Evolutionary conservation across 1,284 basidiomycete genomes (phyloP).

Genomic region (Cutaneotrichosporon cyanovorans): DNA sequence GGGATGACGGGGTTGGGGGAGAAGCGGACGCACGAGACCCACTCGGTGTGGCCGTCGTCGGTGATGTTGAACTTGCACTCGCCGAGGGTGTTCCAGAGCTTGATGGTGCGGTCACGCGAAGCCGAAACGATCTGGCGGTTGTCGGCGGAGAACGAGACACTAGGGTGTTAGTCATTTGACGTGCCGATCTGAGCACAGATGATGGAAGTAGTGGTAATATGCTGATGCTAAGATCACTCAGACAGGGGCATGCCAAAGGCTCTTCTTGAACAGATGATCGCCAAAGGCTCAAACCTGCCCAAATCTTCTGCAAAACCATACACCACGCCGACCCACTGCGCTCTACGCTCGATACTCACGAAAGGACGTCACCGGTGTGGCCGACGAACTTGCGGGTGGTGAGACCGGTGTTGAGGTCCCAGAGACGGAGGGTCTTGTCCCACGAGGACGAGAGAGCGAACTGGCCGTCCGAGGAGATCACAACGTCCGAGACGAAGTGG

Average conservation of each 20-base stretch:
- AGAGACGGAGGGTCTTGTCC: constrained; percentile 99
- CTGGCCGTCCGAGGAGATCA: constrained; percentile 97
- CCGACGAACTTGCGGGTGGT: constrained; percentile 97
- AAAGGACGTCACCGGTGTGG: constrained; percentile 95
- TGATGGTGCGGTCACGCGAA: constrained; percentile 93
- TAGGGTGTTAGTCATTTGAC: no score
- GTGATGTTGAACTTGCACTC: constrained; percentile 99
- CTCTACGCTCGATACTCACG: constrained; percentile 48
- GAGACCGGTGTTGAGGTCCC: constrained; percentile 93
- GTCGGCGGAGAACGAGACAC: constrained; percentile 91
- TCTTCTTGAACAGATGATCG: no score
- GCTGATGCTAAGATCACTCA: no score
- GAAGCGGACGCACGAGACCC: constrained; percentile 99
- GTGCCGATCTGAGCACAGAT: no score
- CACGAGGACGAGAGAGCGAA: constrained; percentile 98
- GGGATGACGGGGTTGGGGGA: constrained; percentile 97
- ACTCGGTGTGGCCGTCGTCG: constrained; percentile 95
- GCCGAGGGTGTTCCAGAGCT: constrained; percentile 99
- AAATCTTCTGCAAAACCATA: no score
- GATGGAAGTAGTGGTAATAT: no score
- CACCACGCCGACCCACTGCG: no score
- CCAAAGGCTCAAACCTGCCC: no score
- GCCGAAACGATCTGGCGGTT: constrained; percentile 99
- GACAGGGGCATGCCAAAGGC: not conserved
- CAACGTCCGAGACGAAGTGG: constrained; percentile 99